Base-by-base conservation (phyloP, 2,329 filamentous ascomycete genomes). In the Pseudopyrenochaeta lycopersici region DNA sequence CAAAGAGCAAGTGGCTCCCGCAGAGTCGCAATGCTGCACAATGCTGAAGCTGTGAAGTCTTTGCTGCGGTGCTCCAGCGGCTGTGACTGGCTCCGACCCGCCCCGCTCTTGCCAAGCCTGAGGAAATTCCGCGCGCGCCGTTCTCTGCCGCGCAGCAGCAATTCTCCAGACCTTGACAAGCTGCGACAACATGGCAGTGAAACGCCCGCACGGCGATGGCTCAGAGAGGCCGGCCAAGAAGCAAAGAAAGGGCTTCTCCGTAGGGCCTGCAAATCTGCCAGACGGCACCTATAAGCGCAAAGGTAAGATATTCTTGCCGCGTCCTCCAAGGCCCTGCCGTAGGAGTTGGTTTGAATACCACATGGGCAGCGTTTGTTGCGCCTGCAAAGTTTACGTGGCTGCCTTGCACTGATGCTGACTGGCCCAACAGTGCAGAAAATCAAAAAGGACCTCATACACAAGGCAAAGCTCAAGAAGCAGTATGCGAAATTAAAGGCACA, bases 401-500 rank as follows among this genome's bases (percentile, higher is more conserved):
- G 36, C 31, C 40, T 18, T 42, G 33, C 21, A 30, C 11, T 27
- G 23, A 33, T 50, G 21, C 42, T 65, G 44, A 62, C 44, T 39
- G 9, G 12, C 17, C 10, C 15, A 31, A 35, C 68, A 94, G 91
- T 90, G 52, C 87, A 91, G 76, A 94, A 94, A 77, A 95, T 97
- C 71, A 98, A 98, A 77, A 85, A 89, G 62, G 86, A 90, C 62
- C 81, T 97, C 50, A 97, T 98, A 67, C 87, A 92, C 76, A 96
- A 95, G 75, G 92, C 93, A 56, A 97, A 97, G 77, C 83, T 97
- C 58, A 95, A 94, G 78, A 96, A 97, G 77, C 86, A 90, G 36
- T 97, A 97, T 73, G 90, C 90, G 59, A 97, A 97, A 77, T 81
- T 97, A 60, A 94, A 93, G 76, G 87, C 87, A 35, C 78, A 80